Percentiles rank a stretch among this genome's conserved stretches.
These are phyloP conservation scores for Paramecium tetraurelia DNA, from an alignment of 73 alveolate species.

Conservation along the genomic window DNA sequence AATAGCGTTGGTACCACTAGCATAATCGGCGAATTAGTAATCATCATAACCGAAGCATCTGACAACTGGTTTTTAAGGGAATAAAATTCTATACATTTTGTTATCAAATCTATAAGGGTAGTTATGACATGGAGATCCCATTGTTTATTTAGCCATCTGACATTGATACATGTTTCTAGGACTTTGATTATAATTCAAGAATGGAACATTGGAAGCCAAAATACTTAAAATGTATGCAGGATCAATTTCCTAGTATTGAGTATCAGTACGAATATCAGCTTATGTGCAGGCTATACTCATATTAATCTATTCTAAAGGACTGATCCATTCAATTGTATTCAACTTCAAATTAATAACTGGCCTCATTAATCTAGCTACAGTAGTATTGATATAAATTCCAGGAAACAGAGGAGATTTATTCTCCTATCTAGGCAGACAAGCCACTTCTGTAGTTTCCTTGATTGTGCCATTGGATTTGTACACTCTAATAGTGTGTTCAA, in stretches of 20 bases:
- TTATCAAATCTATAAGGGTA: constrained; percentile 95
- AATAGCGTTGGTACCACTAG: constrained; percentile 99
- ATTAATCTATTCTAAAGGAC: constrained; percentile 97
- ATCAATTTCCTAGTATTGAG: constrained; percentile 93
- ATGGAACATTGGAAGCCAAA: constrained; percentile 96
- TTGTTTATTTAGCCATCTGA: constrained; percentile 99
- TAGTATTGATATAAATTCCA: constrained; percentile 92
- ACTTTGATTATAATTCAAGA: constrained; percentile 97
- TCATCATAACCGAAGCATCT: constrained; percentile 83
- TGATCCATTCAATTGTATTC: constrained; percentile 95
- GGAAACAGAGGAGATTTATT: constrained; percentile 88
- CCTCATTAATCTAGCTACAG: constrained; percentile 96
- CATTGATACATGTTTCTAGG: constrained; percentile 99
- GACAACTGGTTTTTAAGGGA: constrained; percentile 95
- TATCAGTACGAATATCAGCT: constrained; percentile 89
- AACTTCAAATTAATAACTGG: constrained; percentile 91
- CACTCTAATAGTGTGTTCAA: constrained; percentile 27
- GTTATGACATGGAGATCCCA: constrained; percentile 98
- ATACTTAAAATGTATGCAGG: constrained; percentile 95
- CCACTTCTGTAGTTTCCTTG: constrained; percentile 61
- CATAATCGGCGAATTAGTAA: constrained; percentile 94
- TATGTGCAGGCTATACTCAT: constrained; percentile 95
- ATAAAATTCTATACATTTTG: constrained; percentile 83
- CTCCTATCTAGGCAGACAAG: constrained; percentile 67
- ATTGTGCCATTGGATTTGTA: constrained; percentile 62